phyloP scores from a whole-genome alignment of 305 asterid genomes.

The Nicotiana rustica region DNA sequence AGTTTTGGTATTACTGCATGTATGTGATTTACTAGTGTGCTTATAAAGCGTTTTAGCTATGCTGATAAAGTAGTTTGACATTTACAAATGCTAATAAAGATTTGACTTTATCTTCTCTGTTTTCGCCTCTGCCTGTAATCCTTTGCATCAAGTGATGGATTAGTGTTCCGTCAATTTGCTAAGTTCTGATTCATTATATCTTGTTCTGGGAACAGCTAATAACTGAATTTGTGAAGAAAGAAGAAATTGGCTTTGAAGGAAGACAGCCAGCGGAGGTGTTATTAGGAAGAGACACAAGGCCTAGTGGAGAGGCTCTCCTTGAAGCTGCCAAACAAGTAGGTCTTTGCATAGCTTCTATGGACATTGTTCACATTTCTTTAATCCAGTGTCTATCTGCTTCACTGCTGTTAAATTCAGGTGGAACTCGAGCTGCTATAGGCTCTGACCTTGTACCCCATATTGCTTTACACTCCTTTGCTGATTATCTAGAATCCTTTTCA shows the following conservation, averaged over 20 bases:
- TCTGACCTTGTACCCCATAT: conserved; percentile 13
- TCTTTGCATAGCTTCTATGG: conserved; percentile 18
- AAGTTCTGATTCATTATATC: conserved; percentile 6
- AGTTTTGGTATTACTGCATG: background rate
- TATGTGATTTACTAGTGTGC: background rate
- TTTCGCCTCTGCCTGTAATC: background rate
- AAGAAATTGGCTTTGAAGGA: conserved; percentile 64
- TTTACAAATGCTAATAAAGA: background rate
- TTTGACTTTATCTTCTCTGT: background rate
- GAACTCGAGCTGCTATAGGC: conserved; percentile 11
- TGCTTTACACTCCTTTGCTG: background rate
- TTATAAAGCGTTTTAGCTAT: background rate
- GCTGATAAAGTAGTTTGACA: conserved; percentile 27
- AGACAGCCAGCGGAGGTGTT: conserved; percentile 56
- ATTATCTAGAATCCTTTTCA: no score
- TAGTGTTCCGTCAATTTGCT: conserved; percentile 13
- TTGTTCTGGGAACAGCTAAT: conserved; percentile 60
- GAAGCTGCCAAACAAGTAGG: conserved; percentile 81
- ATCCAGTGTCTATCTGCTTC: conserved; percentile 8
- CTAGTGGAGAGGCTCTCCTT: conserved; percentile 79
- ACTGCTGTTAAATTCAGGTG: conserved; percentile 5
- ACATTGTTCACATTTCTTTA: background rate
- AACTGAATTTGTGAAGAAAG: conserved; percentile 68
- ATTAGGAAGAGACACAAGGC: conserved; percentile 91
- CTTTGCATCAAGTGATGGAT: conserved; percentile 20